phyloP scores from a whole-genome alignment of 345 rosid genomes.

The Turnera subulata region DNA sequence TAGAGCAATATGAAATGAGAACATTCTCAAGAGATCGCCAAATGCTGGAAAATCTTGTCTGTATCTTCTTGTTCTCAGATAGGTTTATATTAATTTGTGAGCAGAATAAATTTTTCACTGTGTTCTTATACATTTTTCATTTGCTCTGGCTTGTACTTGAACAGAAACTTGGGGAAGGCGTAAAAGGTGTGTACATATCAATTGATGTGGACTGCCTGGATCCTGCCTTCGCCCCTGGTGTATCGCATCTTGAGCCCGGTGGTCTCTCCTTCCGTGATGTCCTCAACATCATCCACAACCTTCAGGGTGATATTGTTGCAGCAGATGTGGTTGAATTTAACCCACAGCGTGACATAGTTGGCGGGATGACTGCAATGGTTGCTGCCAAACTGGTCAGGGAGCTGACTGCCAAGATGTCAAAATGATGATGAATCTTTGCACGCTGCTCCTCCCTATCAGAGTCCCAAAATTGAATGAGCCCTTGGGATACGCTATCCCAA shows the following conservation, averaged over 20 bases:
- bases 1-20: slow-evolving; percentile 93
- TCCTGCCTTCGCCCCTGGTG: slow-evolving; percentile 98
- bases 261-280: slow-evolving; percentile 94
- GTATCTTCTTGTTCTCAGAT: slow-evolving; percentile 8
- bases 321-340: slow-evolving; percentile 97
- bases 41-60: slow-evolving; percentile 82
- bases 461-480: too few species aligned
- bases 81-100: not conserved
- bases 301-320: slow-evolving; percentile 76
- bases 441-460: not conserved
- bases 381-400: slow-evolving; percentile 98
- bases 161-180: slow-evolving; percentile 97
- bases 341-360: slow-evolving; percentile 97
- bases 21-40: slow-evolving; percentile 77
- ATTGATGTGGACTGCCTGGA: slow-evolving; percentile 93
- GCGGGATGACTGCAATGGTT: slow-evolving; percentile 98
- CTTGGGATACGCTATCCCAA: too few species aligned
- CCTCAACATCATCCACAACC: slow-evolving; percentile 84
- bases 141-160: slow-evolving; percentile 4
- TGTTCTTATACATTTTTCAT: not conserved
- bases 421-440: slow-evolving; percentile 28
- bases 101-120: not conserved
- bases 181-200: slow-evolving; percentile 86
- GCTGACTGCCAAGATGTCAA: slow-evolving; percentile 82
- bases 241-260: slow-evolving; percentile 96